Base-by-base conservation (phyloP, 306 rosid species). In the Betula pendula region DNA sequence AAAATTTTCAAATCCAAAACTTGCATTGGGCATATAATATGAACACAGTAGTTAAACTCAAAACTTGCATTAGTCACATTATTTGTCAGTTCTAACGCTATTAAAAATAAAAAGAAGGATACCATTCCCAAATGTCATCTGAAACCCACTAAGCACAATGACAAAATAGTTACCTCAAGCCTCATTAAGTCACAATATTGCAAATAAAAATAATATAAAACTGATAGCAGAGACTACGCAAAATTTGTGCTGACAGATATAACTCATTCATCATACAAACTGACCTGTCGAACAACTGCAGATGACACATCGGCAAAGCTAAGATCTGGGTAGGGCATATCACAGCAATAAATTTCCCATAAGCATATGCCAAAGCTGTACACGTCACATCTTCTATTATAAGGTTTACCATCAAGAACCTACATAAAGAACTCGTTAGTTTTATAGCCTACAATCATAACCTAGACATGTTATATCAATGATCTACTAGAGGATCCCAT, bases 351-450 rank as follows among this genome's bases (percentile, higher is more conserved):
- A 45, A 84, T 84, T 79, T 90, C 95, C 92, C 95, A 90, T 69
- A 90, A 81, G 83, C 95, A 90, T 77, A 90, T 88, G 66, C 95
- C 95, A 71, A 90, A 88, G 86, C 95, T 90, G 81, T 90, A 90
- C 76, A 90, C 95, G 73, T 90, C 95, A 19, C 95, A 90, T 74
- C 92, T 86, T 82, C 92, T 81, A 58, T 90, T 90, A 66, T 90
- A 90, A 48, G 95, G 95, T 82, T 90, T 90, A 70, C 95, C 95
- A 48, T 90, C 87, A 51, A 90, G 79, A 83, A 90, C 95, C 95
- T 90, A 60, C 70, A 80, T 20, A 70, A 2, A 60, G 52, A 65
- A 29, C 35, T 24, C 48, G 44, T 10, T 31, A 38, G 33, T 7
- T 70, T 78, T 58, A 71, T 44, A 73, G 53, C 25, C 17, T 14